Evolutionary conservation across 768 basidiomycete species (phyloP), one percentile per base, ranked within the genome.

Genomic region (Vararia minispora): DNA sequence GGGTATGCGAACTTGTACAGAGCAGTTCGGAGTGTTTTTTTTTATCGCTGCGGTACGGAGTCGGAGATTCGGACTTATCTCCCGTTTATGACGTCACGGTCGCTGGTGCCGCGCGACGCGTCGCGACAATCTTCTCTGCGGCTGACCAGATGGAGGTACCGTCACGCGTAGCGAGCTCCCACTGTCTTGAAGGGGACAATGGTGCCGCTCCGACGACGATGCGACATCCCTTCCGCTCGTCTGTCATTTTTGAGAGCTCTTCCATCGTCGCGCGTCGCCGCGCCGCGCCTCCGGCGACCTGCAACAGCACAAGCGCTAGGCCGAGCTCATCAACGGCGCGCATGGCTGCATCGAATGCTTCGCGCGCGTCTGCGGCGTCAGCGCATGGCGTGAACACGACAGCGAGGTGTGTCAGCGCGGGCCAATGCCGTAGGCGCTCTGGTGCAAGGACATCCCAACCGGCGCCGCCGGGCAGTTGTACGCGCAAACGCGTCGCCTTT

Each of bases 401-500:
- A 25, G 35, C 22, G n/a, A 35, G 35, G 20, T 35, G 35, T n/a
- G 35, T 23, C 13, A 35, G 35, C 11, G 35, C 16, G 5, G 11
- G 35, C 22, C 23, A 21, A 16, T 24, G 35, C 12, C 6, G 16
- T 7, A 35, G 35, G 6, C 18, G 13, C 4, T 23, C 23, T 11
- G 26, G 23, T n/a, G 22, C 22, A 4, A 25, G 16, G 2, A 25
- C 22, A 18, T 35, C 38, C 14, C 16, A 42, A 39, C 10, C 21
- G 35, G 31, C 43, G 35, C 23, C 17, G 31, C 39, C 18, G 37
- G 16, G 14, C 11, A 35, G 35, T 13, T 35, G 35, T 10, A 35
- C 18, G 22, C 35, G 35, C 16, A 35, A 25, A 18, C 18, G 35
- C 6, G 35, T 35, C 16, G 26, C 13, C 11, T n/a, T 14, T 12